phyloP scores from a whole-genome alignment of 495 filamentous ascomycete species.

The Penicillium fimorum region DNA sequence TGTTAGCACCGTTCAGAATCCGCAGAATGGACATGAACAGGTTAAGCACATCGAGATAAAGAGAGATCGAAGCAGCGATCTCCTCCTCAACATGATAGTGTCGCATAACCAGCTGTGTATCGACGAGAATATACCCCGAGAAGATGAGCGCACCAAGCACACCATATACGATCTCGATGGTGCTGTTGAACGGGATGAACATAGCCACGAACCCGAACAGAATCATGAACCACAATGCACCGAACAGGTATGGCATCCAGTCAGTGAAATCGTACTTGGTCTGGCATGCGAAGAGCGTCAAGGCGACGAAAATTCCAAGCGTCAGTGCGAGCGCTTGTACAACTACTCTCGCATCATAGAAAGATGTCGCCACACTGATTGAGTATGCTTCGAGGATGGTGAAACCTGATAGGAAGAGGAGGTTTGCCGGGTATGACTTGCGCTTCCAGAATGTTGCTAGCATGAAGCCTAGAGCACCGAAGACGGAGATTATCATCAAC shows the following conservation, averaged over 20 bases:
- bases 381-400: slow-evolving; percentile 91
- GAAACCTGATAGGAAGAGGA: slow-evolving; percentile 89
- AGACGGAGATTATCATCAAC: slow-evolving; percentile 81
- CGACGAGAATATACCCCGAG: slow-evolving; percentile 89
- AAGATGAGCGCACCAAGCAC: slow-evolving; percentile 82
- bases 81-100: slow-evolving; percentile 98
- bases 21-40: slow-evolving; percentile 89
- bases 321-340: slow-evolving; percentile 89
- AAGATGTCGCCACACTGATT: slow-evolving; percentile 85
- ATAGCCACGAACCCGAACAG: slow-evolving; percentile 86
- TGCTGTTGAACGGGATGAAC: slow-evolving; percentile 79
- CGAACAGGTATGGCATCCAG: slow-evolving; percentile 95
- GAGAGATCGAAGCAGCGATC: slow-evolving; percentile 90
- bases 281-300: slow-evolving; percentile 95
- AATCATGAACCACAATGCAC: slow-evolving; percentile 82
- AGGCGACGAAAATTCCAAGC: slow-evolving; percentile 84
- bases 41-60: slow-evolving; percentile 97
- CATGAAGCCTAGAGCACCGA: slow-evolving; percentile 79
- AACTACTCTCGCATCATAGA: slow-evolving; percentile 78
- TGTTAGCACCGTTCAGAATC: slow-evolving; percentile 78
- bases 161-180: slow-evolving; percentile 79
- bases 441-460: slow-evolving; percentile 95
- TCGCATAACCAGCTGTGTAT: slow-evolving; percentile 92
- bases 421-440: slow-evolving; percentile 92
- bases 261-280: slow-evolving; percentile 96